Evolutionary conservation across 164 flowering plant genomes (phyloP).

Genomic region (Houttuynia cordata): DNA sequence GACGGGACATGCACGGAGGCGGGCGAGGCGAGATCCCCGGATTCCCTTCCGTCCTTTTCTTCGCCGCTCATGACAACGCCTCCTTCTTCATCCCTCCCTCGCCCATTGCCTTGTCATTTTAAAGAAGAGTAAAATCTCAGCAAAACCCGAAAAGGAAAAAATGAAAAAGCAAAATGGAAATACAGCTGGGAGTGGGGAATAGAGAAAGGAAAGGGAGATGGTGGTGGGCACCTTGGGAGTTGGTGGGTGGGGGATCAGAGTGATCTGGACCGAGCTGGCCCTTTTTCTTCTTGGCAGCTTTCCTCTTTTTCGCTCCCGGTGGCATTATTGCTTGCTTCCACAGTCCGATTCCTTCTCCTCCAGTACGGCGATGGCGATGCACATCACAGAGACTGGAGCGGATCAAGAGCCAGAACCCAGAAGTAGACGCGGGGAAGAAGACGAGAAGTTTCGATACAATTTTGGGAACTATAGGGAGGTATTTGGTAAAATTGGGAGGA

Average conservation of each 20-base stretch:
- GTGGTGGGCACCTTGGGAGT: constrained; percentile 4
- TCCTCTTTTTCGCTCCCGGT: constrained; percentile 52
- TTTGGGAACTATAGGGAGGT: no score
- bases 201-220: not conserved
- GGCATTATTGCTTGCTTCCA: constrained; percentile 54
- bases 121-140: no score
- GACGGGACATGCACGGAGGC: constrained; percentile 1
- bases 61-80: not conserved
- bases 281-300: constrained; percentile 62
- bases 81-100: constrained; percentile 14
- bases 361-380: no score
- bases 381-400: no score
- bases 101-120: constrained; percentile 30
- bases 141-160: constrained; percentile 11
- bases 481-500: no score
- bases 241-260: constrained; percentile 1
- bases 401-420: no score
- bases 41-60: not conserved
- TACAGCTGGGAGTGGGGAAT: no score
- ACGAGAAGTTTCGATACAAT: no score
- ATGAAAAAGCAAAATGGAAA: constrained; percentile 15
- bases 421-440: no score
- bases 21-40: constrained; percentile 8
- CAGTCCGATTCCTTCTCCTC: not conserved
- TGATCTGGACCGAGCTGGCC: constrained; percentile 5